phyloP scores from a whole-genome alignment of 2,329 filamentous ascomycete genomes.

The Beauveria medogensis region DNA sequence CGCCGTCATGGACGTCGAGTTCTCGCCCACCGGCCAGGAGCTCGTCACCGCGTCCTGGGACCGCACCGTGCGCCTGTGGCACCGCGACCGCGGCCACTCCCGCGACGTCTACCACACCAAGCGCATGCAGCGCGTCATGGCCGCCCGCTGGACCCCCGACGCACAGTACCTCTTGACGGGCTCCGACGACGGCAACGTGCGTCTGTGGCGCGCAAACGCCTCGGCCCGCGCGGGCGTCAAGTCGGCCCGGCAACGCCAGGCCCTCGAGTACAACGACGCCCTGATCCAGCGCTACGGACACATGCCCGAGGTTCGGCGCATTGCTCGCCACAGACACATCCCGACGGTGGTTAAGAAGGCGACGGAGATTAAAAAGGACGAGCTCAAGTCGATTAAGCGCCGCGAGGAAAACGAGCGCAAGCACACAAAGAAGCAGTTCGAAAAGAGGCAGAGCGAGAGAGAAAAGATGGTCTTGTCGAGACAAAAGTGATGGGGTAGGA shows the following conservation, averaged over 20 bases:
- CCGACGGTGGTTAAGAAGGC: conserved; percentile 95
- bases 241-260: conserved; percentile 73
- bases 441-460: conserved; percentile 67
- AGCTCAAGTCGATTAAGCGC: conserved; percentile 79
- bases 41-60: conserved; percentile 81
- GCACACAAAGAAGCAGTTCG: conserved; percentile 76
- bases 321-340: conserved; percentile 82
- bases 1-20: conserved; percentile 95
- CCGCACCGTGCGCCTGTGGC: conserved; percentile 82
- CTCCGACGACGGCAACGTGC: conserved; percentile 81
- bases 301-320: conserved; percentile 92
- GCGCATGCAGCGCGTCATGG: conserved; percentile 92
- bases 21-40: conserved; percentile 88
- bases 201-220: conserved; percentile 84
- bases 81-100: conserved; percentile 69
- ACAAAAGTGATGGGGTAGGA: conserved; percentile 36
- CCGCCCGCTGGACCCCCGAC: conserved; percentile 77
- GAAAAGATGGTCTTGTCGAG: conserved; percentile 83
- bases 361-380: conserved; percentile 84
- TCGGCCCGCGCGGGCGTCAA: conserved; percentile 79
- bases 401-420: conserved; percentile 90
- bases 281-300: conserved; percentile 78
- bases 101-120: conserved; percentile 96
- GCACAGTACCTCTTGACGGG: conserved; percentile 83
- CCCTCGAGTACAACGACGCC: conserved; percentile 85